Conservation (phyloP, 305 asterid species). For the Caryopteris hybrid region DNA sequence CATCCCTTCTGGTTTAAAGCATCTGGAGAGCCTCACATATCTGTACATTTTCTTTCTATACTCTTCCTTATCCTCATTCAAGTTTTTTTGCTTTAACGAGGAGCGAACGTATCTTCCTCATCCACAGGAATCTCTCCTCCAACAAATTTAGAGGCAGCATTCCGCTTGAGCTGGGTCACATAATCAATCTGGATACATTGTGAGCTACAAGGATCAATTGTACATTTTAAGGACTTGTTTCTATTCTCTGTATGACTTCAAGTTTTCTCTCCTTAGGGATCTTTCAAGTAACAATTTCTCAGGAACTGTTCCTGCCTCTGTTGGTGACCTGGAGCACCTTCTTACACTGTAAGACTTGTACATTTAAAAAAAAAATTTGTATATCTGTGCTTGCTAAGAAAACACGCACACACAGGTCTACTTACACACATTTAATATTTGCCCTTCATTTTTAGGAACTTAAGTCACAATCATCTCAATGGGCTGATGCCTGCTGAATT, state of each 20-base stretch:
- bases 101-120: background rate
- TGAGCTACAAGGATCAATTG: constrained; percentile 32
- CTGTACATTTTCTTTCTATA: constrained; percentile 44
- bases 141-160: constrained; percentile 71
- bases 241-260: constrained; percentile 11
- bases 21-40: constrained; percentile 88
- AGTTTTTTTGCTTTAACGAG: background rate
- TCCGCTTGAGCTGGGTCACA: constrained; percentile 80
- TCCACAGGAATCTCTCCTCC: constrained; percentile 78
- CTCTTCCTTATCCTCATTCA: background rate
- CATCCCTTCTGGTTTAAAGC: constrained; percentile 78
- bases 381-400: background rate
- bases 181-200: constrained; percentile 90
- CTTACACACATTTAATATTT: background rate
- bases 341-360: constrained; percentile 63
- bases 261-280: constrained; percentile 45
- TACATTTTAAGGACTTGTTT: background rate
- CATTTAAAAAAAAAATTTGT: background rate
- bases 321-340: constrained; percentile 96
- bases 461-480: constrained; percentile 63
- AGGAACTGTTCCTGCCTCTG: constrained; percentile 78
- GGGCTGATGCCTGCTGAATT: constrained; percentile 81
- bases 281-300: constrained; percentile 78
- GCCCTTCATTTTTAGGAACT: constrained; percentile 46
- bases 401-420: no score